Base-by-base conservation (phyloP, 2,329 filamentous ascomycete genomes). In the Fusarium robinianum region DNA sequence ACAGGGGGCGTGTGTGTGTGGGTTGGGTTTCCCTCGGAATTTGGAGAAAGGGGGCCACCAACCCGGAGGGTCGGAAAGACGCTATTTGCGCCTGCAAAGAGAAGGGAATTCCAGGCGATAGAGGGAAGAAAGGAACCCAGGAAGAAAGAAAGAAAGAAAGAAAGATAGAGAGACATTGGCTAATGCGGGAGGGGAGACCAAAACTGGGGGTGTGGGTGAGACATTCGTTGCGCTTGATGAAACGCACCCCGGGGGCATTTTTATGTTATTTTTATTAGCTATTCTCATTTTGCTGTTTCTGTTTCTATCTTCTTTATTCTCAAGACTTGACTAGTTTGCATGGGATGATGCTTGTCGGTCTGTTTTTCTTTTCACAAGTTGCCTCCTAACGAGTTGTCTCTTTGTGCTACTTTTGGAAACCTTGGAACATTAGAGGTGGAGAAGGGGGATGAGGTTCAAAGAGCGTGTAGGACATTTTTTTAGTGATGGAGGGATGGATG, bases 151-250 rank as follows among this genome's bases (percentile, higher is more conserved):
- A 6, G 22, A 23, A 46, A 52, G 51, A 39, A 47, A 50, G 39
- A 22, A 41, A 46, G 36, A 34, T 23, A 32, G 47, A 49, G 38
- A 49, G 39, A 47, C 46, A 51, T 42, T n/a, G n/a, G n/a, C n/a
- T n/a, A n/a, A n/a, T n/a, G n/a, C n/a, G n/a, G n/a, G n/a, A n/a
- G 27, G 22, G 48, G 18, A 24, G 22, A 26, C 18, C 38, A 36
- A 50, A 21, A 35, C 35, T 38, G 49, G 49, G 36, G n/a, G n/a
- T n/a, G 49, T 24, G 35, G 48, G 48, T 52, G 48, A 52, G 49
- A 52, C 49, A 52, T 51, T 48, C 24, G 45, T 47, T 36, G 18
- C 35, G 40, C 34, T 12, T 22, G 31, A 51, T 16, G 45, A 21
- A 35, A 41, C 31, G 32, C 41, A 8, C 34, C 35, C 14, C 5